Evolutionary conservation across 176 grass and related monocot genomes (phyloP).

Genomic region (Themeda triandra): DNA sequence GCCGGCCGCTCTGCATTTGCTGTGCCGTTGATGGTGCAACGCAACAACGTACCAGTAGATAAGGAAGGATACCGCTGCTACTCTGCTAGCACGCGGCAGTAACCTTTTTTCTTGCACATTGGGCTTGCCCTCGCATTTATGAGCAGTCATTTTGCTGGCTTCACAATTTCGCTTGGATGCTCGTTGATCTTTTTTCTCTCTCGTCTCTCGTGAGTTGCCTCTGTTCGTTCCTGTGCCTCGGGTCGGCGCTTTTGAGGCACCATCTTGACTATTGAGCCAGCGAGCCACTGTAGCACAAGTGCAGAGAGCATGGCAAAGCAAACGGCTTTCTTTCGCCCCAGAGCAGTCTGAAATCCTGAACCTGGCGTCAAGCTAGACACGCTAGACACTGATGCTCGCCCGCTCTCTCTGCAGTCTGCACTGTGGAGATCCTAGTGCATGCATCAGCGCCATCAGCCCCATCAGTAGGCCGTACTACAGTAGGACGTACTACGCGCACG

Average conservation of each 20-base stretch:
- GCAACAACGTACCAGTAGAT: no score
- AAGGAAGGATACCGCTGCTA: no score
- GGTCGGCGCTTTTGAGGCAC: neutral
- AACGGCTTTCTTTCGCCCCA: constrained; percentile 12
- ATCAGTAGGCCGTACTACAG: no score
- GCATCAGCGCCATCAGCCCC: constrained; percentile 31
- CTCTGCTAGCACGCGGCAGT: neutral
- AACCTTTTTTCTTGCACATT: neutral
- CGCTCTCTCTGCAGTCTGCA: neutral
- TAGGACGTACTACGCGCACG: neutral
- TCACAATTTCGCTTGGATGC: neutral
- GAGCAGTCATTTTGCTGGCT: neutral
- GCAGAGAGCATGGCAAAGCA: neutral
- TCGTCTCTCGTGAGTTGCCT: neutral
- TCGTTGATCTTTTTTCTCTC: neutral
- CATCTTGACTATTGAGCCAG: no score
- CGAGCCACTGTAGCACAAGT: neutral
- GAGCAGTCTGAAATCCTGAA: neutral
- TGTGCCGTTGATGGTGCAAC: neutral
- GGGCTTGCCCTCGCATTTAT: neutral
- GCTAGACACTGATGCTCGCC: no score
- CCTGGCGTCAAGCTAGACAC: neutral
- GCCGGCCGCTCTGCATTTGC: no score
- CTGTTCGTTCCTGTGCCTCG: neutral
- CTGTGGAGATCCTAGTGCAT: constrained; percentile 43